Conservation (phyloP, 2,329 filamentous ascomycete genomes). For the Juglanconis oblonga region DNA sequence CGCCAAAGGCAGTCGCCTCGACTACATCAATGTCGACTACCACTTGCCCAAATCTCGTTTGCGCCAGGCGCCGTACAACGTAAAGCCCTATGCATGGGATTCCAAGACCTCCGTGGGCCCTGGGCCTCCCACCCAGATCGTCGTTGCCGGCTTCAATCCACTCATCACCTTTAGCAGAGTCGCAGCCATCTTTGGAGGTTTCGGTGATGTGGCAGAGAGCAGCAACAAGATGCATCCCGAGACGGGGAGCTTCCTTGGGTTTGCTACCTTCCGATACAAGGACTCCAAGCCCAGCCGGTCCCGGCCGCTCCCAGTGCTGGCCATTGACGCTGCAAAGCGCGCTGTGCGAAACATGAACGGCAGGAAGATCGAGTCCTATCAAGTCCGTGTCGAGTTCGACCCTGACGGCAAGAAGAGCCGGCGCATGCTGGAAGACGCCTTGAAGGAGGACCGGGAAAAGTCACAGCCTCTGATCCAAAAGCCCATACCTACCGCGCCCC, state of each 20-base stretch:
- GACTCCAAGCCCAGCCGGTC: slow-evolving; percentile 60
- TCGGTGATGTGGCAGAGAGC: slow-evolving; percentile 84
- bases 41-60: slow-evolving; percentile 69
- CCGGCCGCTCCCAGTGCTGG: slow-evolving; percentile 57
- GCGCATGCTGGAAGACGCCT: slow-evolving; percentile 70
- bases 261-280: slow-evolving; percentile 86
- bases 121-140: slow-evolving; percentile 83
- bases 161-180: slow-evolving; percentile 77
- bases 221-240: slow-evolving; percentile 94
- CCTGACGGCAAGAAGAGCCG: slow-evolving; percentile 81
- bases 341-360: slow-evolving; percentile 77
- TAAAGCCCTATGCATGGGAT: slow-evolving; percentile 81
- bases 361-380: slow-evolving; percentile 72
- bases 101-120: slow-evolving; percentile 80
- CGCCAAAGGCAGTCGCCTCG: slow-evolving; percentile 61
- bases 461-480: slow-evolving; percentile 36
- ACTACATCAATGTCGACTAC: slow-evolving; percentile 68
- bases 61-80: slow-evolving; percentile 71
- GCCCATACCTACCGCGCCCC: slow-evolving; percentile 27
- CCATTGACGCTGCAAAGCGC: slow-evolving; percentile 75
- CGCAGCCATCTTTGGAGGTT: slow-evolving; percentile 71
- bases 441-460: slow-evolving; percentile 67
- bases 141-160: slow-evolving; percentile 95
- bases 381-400: slow-evolving; percentile 83
- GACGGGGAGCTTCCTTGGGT: slow-evolving; percentile 89